Evolutionary conservation across 352 stramenopile species (phyloP).

Genomic region (Pythium graminicola): DNA sequence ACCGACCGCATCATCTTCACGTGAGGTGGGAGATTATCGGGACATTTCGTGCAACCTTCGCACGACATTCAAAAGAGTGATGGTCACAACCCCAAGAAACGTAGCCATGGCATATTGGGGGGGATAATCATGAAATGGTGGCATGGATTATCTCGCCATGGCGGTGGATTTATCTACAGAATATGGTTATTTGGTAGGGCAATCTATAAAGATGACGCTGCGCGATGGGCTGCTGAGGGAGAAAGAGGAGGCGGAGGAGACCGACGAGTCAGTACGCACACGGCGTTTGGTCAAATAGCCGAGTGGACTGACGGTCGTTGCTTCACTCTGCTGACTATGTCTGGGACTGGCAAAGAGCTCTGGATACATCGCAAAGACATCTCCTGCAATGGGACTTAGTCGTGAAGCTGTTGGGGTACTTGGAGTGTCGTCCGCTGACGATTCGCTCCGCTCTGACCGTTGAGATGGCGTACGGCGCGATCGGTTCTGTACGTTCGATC

Average conservation of each 20-base stretch:
- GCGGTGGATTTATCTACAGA: background rate
- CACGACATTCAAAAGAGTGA: constrained; percentile 38
- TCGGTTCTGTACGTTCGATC: background rate
- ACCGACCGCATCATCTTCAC: constrained; percentile 6
- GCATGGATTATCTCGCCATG: background rate
- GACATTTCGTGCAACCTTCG: constrained; percentile 13
- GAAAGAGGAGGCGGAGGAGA: background rate
- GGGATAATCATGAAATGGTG: background rate
- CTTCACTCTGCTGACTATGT: background rate
- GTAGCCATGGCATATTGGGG: background rate
- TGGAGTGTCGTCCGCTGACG: constrained; percentile 2
- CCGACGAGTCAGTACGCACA: background rate
- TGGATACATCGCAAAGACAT: constrained; percentile 13
- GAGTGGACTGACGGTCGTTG: constrained; percentile 1
- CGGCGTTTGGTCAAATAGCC: constrained; percentile 1
- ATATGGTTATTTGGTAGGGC: background rate
- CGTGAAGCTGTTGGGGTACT: background rate
- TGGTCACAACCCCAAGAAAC: background rate
- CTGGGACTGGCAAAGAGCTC: background rate
- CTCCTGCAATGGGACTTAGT: constrained; percentile 7
- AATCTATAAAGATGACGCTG: constrained; percentile 23
- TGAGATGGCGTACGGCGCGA: background rate
- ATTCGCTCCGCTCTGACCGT: background rate
- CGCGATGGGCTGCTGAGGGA: background rate
- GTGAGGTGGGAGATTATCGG: background rate